phyloP scores from a whole-genome alignment of 139 green algal genomes.

The Trebouxia sp. region DNA sequence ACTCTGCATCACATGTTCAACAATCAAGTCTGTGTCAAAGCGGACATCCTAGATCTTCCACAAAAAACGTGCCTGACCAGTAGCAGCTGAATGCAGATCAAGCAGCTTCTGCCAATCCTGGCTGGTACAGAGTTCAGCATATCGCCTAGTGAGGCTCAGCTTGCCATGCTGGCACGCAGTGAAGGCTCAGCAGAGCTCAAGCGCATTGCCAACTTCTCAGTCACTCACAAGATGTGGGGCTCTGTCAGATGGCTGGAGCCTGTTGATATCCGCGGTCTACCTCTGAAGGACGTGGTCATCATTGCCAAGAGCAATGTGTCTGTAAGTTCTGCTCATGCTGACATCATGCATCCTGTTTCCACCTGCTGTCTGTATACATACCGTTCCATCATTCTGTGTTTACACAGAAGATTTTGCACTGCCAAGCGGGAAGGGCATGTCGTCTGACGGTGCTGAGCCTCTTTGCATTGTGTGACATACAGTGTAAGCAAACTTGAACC shows the following conservation, averaged over 20 bases:
- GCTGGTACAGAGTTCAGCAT: constrained; percentile 57
- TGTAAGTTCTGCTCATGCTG: constrained; percentile 23
- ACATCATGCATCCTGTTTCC: neutral
- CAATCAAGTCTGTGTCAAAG: too few species aligned
- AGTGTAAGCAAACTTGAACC: too few species aligned
- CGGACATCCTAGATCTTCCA: too few species aligned
- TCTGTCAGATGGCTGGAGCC: constrained; percentile 78
- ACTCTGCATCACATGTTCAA: too few species aligned
- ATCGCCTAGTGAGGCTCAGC: constrained; percentile 54
- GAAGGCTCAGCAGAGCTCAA: constrained; percentile 51
- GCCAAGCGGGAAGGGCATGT: too few species aligned
- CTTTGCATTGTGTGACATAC: too few species aligned
- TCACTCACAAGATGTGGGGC: constrained; percentile 68
- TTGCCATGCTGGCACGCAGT: constrained; percentile 62
- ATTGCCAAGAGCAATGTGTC: constrained; percentile 56
- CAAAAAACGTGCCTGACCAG: too few species aligned
- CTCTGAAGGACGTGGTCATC: constrained; percentile 71
- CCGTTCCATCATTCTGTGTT: too few species aligned
- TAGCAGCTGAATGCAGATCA: constrained; percentile 35
- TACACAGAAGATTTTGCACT: too few species aligned
- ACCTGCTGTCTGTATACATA: too few species aligned
- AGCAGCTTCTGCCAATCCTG: constrained; percentile 36
- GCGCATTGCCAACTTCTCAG: constrained; percentile 68
- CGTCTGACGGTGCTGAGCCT: too few species aligned
- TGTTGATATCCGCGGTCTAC: constrained; percentile 75